Evolutionary conservation across 179 eudicot species (phyloP), one percentile per base, ranked within the genome.

Genomic region (Drosera spatulata): DNA sequence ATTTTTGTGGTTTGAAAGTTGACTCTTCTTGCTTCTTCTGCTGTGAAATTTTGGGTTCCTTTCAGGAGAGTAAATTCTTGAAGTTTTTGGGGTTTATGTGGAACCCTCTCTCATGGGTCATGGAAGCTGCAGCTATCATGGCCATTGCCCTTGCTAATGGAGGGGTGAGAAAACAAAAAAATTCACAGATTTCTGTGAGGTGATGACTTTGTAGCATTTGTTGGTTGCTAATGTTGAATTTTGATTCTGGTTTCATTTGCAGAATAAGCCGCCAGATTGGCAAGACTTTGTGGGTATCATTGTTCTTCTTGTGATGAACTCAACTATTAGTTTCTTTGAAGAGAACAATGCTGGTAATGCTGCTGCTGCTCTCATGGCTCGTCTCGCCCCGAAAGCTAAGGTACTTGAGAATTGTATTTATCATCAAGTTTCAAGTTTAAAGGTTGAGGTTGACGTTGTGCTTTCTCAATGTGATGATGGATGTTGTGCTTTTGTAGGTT

Each of bases 41-140:
- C 4, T 56, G 45, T 22, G 33, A 56, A 12, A n/a, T 33, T 9
- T 61, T 72, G 71, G 80, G 66, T 70, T 52, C 63, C 56, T 57
- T 79, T 39, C 78, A 90, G 97, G 97, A 90, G 73, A 90, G 95
- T 72, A 90, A 90, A 68, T 58, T 90, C 73, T 77, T 90, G 75
- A 90, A 90, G 66, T 90, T 90, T 58, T 66, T 90, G 74, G 95
- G 97, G 58, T 90, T 90, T 81, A 90, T 90, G 97, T 90, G 97
- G 97, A 90, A 90, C 69, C 97, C 97, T 68, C 76, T 90, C 39
- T 90, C 97, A 81, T 90, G 97, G 97, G 97, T 90, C 60, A 90
- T 90, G 97, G 97, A 90, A 78, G 91, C 95, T 50, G 97, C 95
- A 47, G 97, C 97, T 67, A 78, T 90, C 56, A 90, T 90, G 97